These are phyloP conservation scores for Erythrophleum ivorense DNA, from an alignment of 331 rosid species.

Conservation along the genomic window DNA sequence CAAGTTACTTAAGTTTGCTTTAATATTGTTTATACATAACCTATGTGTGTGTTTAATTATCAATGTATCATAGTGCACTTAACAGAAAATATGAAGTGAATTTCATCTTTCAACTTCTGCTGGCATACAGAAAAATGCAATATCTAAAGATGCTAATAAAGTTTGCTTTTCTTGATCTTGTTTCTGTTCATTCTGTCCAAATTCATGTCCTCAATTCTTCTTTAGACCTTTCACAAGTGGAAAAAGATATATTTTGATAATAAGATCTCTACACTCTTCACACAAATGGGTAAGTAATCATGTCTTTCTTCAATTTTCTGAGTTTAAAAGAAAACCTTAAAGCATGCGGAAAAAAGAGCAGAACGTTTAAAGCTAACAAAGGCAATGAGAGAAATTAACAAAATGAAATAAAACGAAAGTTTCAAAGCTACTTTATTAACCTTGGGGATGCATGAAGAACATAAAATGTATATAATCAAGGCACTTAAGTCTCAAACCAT, in stretches of 20 bases:
- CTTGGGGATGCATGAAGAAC: background rate
- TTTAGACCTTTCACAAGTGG: conserved; percentile 27
- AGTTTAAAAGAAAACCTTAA: conserved; percentile 36
- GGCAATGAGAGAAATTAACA: conserved; percentile 29
- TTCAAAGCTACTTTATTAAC: conserved; percentile 36
- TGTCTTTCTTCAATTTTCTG: conserved; percentile 39
- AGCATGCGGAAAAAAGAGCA: conserved; percentile 5
- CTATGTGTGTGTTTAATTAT: background rate
- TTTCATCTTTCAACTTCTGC: background rate
- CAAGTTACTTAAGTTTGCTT: background rate
- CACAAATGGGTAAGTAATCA: conserved; percentile 40
- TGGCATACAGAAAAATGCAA: background rate
- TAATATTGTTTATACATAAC: background rate
- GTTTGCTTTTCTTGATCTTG: conserved; percentile 24
- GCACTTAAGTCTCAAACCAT: conserved; percentile 7
- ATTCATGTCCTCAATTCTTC: conserved; percentile 22
- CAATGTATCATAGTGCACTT: too few species aligned
- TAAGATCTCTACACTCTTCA: conserved; percentile 10
- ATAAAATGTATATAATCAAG: background rate
- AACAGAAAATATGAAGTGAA: background rate
- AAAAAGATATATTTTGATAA: conserved; percentile 32
- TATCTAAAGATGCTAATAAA: conserved; percentile 16
- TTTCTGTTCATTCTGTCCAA: conserved; percentile 29
- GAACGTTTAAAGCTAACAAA: conserved; percentile 34
- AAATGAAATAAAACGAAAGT: conserved; percentile 28